These are phyloP conservation scores for Amaranthus tricolor DNA, from an alignment of 179 eudicot species.

Conservation along the genomic window DNA sequence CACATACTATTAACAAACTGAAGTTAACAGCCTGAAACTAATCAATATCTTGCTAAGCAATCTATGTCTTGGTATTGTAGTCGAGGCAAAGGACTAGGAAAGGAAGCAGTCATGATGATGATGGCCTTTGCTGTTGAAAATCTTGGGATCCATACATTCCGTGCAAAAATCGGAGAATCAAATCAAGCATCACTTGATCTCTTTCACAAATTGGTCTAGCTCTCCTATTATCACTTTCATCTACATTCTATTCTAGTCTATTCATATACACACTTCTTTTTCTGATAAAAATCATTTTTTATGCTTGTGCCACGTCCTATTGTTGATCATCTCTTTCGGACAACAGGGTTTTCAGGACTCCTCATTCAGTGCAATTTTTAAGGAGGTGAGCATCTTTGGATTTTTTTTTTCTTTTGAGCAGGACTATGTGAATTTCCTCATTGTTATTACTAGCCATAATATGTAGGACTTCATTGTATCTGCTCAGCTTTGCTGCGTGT, in stretches of 20 bases:
- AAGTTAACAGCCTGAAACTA: not conserved
- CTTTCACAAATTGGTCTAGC: conserved; percentile 62
- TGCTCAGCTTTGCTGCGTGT: not conserved
- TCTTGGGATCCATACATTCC: conserved; percentile 56
- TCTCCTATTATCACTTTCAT: conserved; percentile 15
- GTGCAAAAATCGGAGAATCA: conserved; percentile 80
- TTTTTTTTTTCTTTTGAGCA: not conserved
- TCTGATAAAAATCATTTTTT: not conserved
- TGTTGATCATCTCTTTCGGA: conserved; percentile 19
- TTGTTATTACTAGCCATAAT: not conserved
- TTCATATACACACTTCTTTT: not conserved
- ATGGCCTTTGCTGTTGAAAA: conserved; percentile 66
- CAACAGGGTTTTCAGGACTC: conserved; percentile 71
- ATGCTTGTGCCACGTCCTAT: conserved; percentile 9
- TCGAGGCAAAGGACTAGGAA: conserved; percentile 94
- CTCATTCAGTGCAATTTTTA: conserved; percentile 68
- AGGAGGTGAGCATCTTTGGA: conserved; percentile 56
- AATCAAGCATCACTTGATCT: conserved; percentile 67
- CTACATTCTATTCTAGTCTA: conserved; percentile 1
- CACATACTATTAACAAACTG: not conserved
- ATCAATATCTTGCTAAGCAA: conserved; percentile 3
- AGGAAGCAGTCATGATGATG: conserved; percentile 83
- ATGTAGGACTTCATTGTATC: not conserved
- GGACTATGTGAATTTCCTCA: not conserved
- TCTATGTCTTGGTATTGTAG: conserved; percentile 49